Base-by-base conservation (phyloP, 2,329 filamentous ascomycete species). In the Hymenoscyphus linearis region DNA sequence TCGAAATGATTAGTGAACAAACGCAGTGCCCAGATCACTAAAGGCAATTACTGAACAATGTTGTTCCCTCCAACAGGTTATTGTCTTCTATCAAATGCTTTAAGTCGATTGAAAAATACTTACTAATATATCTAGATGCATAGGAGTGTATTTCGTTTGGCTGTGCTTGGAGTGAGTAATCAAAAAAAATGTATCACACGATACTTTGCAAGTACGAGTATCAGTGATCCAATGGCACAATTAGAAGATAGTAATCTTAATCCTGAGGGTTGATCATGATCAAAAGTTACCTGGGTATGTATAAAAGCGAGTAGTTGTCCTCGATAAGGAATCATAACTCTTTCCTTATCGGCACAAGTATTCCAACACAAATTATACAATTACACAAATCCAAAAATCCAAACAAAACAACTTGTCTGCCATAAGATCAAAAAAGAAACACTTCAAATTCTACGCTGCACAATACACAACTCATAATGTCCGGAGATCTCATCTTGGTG, bases 401-500 rank as follows among this genome's bases (percentile, higher is more conserved):
- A 4, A 44, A 44, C 37, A 44, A 4, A 44, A 44, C 13, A 22
- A 12, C 18, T 7, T 31, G 31, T 1, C 31, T 31, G 31, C 10
- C 31, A 9, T 9, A 31, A 31, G 31, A 31, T 31, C n/a, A n/a
- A n/a, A n/a, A 31, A 31, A 5, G 31, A 31, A 31, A 31, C 0
- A 9, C n/a, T n/a, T 31, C 6, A 31, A 31, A 9, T 4, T 31
- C 31, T 9, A 47, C n/a, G 12, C 40, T 47, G 22, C 9, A 12
- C 22, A 47, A 22, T 22, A n/a, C 18, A 25, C 18, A 47, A 12
- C 4, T n/a, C 9, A 35, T 9, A 57, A 64, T 64, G 62, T 44
- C 62, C 36, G 62, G 60, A 53, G 62, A 62, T 35, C 60, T 64
- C 25, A 57, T 64, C n/a, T 59, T 64, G 36, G 62, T 64, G 34